Base-by-base conservation (phyloP, 352 stramenopile species). In the Poterioochromonas sp. region DNA sequence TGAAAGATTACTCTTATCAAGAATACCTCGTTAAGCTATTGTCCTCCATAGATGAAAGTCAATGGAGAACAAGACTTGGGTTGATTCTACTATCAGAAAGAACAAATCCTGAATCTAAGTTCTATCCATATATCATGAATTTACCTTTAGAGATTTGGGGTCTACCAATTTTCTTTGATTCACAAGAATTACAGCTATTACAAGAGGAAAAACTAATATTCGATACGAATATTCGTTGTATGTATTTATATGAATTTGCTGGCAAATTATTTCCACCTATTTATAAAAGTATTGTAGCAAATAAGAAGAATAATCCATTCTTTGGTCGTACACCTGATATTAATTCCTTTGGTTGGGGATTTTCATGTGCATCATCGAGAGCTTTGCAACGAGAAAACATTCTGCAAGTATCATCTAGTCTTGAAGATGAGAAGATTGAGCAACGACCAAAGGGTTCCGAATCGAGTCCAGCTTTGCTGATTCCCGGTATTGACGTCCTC, bases 331-430 rank as follows among this genome's bases (percentile, higher is more conserved):
- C 2, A 34, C 8, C 26, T 62, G 51, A 62, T 62, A 32, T 62
- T 62, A 62, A 62, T 62, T 8, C 51, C 2, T 62, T 62, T 34
- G 51, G 51, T 32, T 62, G 51, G 51, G 51, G 51, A 34, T 62
- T 62, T 62, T 8, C 51, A 32, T 62, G 51, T 62, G 51, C 51
- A 22, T 34, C 15, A 22, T 34, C 15, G 8, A 22, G 51, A 34
- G 51, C 51, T 32, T 22, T 62, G 12, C 51, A 22, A 62, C 18
- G 18, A 20, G 43, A 51, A 20, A 51, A 18, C 18, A 51, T 20
- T 18, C 5, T 18, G 18, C 43, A 51, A 51, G 5, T 51, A 51
- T 62, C 51, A 22, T 8, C 26, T 34, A 22, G 29, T 62, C 2
- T 32, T 8, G 26, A 29, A 8, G 44, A 53, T 20, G n/a, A n/a